Conservation (phyloP, 192 early-diverging fungal genomes). For the Gamsiella multidivaricata region DNA sequence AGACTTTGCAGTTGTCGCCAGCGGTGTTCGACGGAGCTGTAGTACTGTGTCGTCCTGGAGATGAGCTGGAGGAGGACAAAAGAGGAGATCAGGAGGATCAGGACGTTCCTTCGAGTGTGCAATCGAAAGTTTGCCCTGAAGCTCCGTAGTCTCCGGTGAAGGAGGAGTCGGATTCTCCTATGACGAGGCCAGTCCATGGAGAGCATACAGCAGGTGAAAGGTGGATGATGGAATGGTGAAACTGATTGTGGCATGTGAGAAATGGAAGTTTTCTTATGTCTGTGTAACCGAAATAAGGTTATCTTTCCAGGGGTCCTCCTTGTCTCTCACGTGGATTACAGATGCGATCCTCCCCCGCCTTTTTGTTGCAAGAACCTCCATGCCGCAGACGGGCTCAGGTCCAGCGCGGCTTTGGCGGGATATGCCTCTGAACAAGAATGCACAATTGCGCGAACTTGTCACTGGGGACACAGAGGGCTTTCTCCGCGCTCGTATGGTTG, state of each 20-base stretch:
- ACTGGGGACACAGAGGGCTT: no score
- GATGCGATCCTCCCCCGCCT: no score
- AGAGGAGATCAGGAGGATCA: slow-evolving; percentile 11
- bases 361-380: no score
- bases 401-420: no score
- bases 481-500: no score
- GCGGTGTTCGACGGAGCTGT: slow-evolving; percentile 18
- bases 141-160: slow-evolving; percentile 8
- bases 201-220: neutral
- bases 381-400: neutral
- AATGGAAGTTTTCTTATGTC: no score
- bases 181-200: slow-evolving; percentile 23
- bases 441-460: no score
- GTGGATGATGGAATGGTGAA: neutral
- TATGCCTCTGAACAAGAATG: no score
- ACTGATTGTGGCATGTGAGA: neutral
- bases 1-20: slow-evolving; percentile 13
- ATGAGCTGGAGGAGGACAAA: slow-evolving; percentile 11
- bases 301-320: no score
- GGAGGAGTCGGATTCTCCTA: neutral
- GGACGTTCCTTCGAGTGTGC: slow-evolving; percentile 12
- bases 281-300: no score
- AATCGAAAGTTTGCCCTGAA: slow-evolving; percentile 9
- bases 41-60: slow-evolving; percentile 1
- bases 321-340: slow-evolving; percentile 9